Evolutionary conservation across 1,284 basidiomycete species (phyloP), one percentile per base, ranked within the genome.

Genomic region (Cryptococcus wingfieldii): DNA sequence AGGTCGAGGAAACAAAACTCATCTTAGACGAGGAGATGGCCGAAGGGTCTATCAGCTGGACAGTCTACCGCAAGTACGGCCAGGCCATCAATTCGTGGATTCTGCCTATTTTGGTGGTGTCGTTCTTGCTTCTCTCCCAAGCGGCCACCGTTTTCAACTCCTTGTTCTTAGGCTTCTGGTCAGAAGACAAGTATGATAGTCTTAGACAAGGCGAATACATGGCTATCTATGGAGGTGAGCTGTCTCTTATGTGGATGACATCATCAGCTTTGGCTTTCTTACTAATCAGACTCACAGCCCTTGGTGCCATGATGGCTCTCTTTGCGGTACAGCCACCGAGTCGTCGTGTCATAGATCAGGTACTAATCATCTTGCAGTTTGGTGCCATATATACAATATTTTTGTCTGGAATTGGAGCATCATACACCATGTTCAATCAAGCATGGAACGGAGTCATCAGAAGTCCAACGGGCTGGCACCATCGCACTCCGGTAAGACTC

Each of bases 141-240:
- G 56, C 53, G 1, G 56, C 65, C 25, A 60, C 58, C 10, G 42
- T 57, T 2, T 38, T 51, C 4, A 60, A 56, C 34, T 43, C 51
- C 7, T 50, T 74, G 7, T 59, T 71, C 25, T 46, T 74, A 4
- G 68, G 71, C 1, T 69, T 61, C 50, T 75, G 73, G 71, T 64
- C 68, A 10, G 65, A 51, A 1, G 18, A 50, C 12, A 34, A 53
- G 12, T 66, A 71, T 18, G 12, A 48, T 1, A 66, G 65, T 6
- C 65, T 67, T 49, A 28, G 38, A 10, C 60, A 67, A 39, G 61
- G 62, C 4, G 52, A 59, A 5, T 74, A 72, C 50, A 70, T 71
- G 62, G 60, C 47, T 19, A 44, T 70, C 1, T 70, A 71, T 58
- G 69, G 56, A 42, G 63, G 60, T 68, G 25, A 46, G 58, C 47